These are phyloP conservation scores for Globisporangium uncinulatum DNA, from an alignment of 352 stramenopile genomes.

Conservation along the genomic window DNA sequence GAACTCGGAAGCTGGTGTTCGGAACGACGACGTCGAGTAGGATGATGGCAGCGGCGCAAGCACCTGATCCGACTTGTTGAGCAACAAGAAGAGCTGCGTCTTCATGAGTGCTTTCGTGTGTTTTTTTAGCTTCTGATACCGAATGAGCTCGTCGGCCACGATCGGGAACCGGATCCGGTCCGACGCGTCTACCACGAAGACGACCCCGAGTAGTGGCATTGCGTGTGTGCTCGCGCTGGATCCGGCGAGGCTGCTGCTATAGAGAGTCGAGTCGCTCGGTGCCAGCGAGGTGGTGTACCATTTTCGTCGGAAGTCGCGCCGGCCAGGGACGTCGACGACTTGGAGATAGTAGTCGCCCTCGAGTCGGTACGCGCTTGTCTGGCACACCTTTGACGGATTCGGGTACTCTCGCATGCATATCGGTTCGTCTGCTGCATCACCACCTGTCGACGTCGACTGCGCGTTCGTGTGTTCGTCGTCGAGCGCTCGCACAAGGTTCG, in stretches of 20 bases:
- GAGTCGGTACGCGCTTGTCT: slow-evolving; percentile 29
- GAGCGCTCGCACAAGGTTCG: slow-evolving; percentile 25
- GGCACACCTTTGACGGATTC: slow-evolving; percentile 19
- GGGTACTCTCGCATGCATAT: slow-evolving; percentile 10
- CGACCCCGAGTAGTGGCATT: slow-evolving; percentile 32
- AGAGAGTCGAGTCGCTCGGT: neutral
- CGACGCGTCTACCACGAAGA: slow-evolving; percentile 48
- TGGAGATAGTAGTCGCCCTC: slow-evolving; percentile 40
- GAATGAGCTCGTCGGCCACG: slow-evolving; percentile 42
- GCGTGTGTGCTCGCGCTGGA: slow-evolving; percentile 8
- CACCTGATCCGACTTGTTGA: slow-evolving; percentile 54
- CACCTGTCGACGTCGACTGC: slow-evolving; percentile 3
- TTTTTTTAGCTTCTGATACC: slow-evolving; percentile 34
- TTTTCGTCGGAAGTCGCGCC: slow-evolving; percentile 24
- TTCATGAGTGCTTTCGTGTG: slow-evolving; percentile 21
- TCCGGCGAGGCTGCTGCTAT: slow-evolving; percentile 2
- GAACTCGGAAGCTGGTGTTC: slow-evolving; percentile 1
- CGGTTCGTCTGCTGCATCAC: slow-evolving; percentile 2
- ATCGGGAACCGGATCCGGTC: slow-evolving; percentile 43
- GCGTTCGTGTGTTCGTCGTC: slow-evolving; percentile 16
- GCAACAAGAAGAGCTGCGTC: slow-evolving; percentile 37
- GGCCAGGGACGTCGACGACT: slow-evolving; percentile 37
- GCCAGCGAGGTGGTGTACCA: slow-evolving; percentile 22
- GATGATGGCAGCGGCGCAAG: slow-evolving; percentile 4
- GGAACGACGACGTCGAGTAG: neutral